Evolutionary conservation across 2,329 filamentous ascomycete species (phyloP).

Genomic region (Aspergillus floridensis): DNA sequence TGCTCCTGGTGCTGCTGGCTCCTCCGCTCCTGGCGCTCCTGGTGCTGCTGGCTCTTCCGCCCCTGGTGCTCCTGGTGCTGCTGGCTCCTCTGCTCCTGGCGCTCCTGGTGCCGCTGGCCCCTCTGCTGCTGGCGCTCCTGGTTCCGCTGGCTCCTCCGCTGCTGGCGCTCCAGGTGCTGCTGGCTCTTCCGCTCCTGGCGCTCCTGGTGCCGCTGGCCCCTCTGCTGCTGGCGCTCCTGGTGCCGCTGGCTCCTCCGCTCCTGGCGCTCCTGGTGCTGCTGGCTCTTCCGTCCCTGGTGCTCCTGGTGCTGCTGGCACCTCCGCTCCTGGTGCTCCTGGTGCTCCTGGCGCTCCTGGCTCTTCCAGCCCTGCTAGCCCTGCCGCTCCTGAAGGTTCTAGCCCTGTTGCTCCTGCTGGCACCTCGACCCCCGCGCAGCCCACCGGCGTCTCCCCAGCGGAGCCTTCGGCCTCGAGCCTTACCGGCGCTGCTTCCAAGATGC

Average conservation of each 20-base stretch:
- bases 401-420: conserved; percentile 8
- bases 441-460: conserved; percentile 6
- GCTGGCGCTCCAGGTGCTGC: no score
- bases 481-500: conserved; percentile 35
- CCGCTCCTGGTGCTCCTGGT: background rate
- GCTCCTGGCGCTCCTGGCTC: background rate
- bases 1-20: no score
- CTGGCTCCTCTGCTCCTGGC: conserved; percentile 4
- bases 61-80: conserved; percentile 9
- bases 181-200: background rate
- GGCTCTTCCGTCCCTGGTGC: background rate
- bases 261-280: conserved; percentile 10
- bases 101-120: conserved; percentile 3
- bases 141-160: background rate
- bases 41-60: conserved; percentile 7
- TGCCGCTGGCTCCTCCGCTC: background rate
- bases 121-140: conserved; percentile 6
- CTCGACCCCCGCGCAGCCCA: conserved; percentile 1
- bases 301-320: background rate
- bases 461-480: conserved; percentile 23
- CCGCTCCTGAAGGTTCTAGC: background rate
- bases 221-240: conserved; percentile 9
- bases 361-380: background rate
- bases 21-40: background rate
- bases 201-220: conserved; percentile 6